These are phyloP conservation scores for Metschnikowia lochheadii DNA, from an alignment of 805 yeast genomes.

Conservation along the genomic window DNA sequence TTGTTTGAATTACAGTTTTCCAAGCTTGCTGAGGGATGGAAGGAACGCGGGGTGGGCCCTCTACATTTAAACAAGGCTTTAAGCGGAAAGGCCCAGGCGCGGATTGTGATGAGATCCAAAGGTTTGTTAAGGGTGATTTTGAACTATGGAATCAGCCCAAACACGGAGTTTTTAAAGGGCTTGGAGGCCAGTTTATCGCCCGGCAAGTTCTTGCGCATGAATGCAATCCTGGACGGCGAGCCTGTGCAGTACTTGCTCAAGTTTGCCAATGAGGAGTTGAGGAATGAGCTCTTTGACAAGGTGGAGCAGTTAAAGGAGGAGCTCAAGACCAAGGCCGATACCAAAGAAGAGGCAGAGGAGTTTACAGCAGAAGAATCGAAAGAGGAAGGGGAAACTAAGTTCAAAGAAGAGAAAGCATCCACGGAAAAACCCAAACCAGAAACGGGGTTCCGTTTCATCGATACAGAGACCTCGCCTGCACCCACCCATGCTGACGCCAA, in stretches of 20 bases:
- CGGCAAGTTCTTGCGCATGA: constrained; percentile 76
- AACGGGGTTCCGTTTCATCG: constrained; percentile 10
- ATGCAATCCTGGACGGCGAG: constrained; percentile 59
- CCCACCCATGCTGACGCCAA: neutral
- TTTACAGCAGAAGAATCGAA: neutral
- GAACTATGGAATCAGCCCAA: constrained; percentile 62
- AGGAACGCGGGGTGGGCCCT: constrained; percentile 87
- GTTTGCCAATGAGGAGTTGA: constrained; percentile 57
- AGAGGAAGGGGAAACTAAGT: neutral
- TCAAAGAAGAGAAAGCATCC: neutral
- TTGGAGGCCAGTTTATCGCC: constrained; percentile 81
- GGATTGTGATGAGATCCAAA: constrained; percentile 88
- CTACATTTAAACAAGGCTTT: constrained; percentile 67
- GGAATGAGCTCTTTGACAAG: constrained; percentile 54
- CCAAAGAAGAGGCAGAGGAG: neutral
- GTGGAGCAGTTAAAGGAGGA: constrained; percentile 35
- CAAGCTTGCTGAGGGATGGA: constrained; percentile 78
- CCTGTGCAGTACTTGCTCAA: constrained; percentile 84
- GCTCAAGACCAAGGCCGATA: neutral
- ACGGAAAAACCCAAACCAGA: neutral
- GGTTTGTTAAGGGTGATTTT: constrained; percentile 79
- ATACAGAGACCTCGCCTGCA: neutral
- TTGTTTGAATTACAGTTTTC: constrained; percentile 70
- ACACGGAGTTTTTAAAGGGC: constrained; percentile 67
- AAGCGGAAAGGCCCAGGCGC: constrained; percentile 40